phyloP scores from a whole-genome alignment of 495 filamentous ascomycete species.

The Massariosphaeria phaeospora region DNA sequence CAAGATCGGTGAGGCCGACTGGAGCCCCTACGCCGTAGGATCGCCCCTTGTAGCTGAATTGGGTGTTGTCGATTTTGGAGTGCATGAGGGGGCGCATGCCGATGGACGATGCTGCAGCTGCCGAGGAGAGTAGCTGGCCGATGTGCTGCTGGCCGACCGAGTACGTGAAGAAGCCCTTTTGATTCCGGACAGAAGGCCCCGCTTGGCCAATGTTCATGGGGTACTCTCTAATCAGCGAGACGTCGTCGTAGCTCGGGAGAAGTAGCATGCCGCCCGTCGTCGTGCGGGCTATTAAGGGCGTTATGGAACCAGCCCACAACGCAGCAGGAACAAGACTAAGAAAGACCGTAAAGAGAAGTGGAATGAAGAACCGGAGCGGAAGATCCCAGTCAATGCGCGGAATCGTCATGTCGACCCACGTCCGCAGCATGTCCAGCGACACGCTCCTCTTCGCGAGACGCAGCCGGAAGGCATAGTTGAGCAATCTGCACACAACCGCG shows the following conservation, averaged over 20 bases:
- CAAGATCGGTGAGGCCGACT: conserved; percentile 35
- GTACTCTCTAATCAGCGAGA: conserved; percentile 29
- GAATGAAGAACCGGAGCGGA: conserved; percentile 26
- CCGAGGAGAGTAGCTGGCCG: conserved; percentile 32
- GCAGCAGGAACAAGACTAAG: conserved; percentile 33
- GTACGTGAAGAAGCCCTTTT: conserved; percentile 38
- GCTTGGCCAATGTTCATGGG: conserved; percentile 24
- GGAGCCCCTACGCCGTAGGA: conserved; percentile 40
- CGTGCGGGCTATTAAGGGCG: conserved; percentile 27
- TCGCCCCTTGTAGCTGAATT: conserved; percentile 37
- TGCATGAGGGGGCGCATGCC: conserved; percentile 22
- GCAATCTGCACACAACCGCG: conserved; percentile 21
- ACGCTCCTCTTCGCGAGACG: conserved; percentile 18
- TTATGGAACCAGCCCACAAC: conserved; percentile 42
- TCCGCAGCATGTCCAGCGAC: conserved; percentile 23
- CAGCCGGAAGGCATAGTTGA: conserved; percentile 26
- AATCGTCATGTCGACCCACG: conserved; percentile 30
- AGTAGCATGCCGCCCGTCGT: conserved; percentile 8
- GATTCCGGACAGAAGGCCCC: conserved; percentile 27
- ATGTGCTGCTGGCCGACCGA: conserved; percentile 31
- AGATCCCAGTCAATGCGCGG: conserved; percentile 28
- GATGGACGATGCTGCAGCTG: conserved; percentile 32
- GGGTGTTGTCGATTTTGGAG: conserved; percentile 40
- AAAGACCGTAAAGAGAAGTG: conserved; percentile 27
- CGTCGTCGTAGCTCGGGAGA: conserved; percentile 37